Conservation (phyloP, 306 rosid species). For the Vigna reflexopilosa region DNA sequence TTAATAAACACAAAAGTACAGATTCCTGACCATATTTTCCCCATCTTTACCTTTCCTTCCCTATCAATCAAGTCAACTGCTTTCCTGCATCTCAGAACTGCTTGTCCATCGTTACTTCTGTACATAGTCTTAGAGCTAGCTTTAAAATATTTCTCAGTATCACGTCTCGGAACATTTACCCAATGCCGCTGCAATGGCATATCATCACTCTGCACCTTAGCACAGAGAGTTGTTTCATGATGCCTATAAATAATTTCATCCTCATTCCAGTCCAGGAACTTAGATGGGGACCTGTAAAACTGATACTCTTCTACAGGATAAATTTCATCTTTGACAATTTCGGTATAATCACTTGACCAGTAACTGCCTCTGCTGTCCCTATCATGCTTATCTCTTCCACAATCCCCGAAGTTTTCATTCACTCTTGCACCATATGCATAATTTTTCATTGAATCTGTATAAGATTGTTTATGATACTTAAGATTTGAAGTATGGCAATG, state of each 20-base stretch:
- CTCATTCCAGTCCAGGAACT: constrained; percentile 54
- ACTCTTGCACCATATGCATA: constrained; percentile 43
- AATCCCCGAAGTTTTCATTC: constrained; percentile 44
- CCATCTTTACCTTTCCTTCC: constrained; percentile 72
- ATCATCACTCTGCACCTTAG: constrained; percentile 46
- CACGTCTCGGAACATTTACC: constrained; percentile 45
- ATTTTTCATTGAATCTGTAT: constrained; percentile 46
- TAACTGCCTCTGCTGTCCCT: constrained; percentile 44
- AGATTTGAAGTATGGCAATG: constrained; percentile 34
- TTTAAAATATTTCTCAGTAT: constrained; percentile 42
- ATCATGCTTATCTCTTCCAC: constrained; percentile 39
- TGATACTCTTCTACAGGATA: constrained; percentile 48
- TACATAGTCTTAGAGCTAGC: constrained; percentile 48
- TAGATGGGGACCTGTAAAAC: constrained; percentile 46
- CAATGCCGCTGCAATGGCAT: constrained; percentile 46
- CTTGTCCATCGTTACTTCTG: constrained; percentile 53
- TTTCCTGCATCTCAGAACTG: constrained; percentile 57
- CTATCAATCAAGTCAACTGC: constrained; percentile 61
- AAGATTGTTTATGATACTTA: constrained; percentile 45
- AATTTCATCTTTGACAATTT: constrained; percentile 49
- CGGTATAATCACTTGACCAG: constrained; percentile 46
- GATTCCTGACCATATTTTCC: constrained; percentile 53
- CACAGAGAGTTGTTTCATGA: constrained; percentile 50
- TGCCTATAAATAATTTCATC: constrained; percentile 50
- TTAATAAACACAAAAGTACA: constrained; percentile 51